phyloP scores from a whole-genome alignment of 495 filamentous ascomycete species.

The Terfezia boudieri region DNA sequence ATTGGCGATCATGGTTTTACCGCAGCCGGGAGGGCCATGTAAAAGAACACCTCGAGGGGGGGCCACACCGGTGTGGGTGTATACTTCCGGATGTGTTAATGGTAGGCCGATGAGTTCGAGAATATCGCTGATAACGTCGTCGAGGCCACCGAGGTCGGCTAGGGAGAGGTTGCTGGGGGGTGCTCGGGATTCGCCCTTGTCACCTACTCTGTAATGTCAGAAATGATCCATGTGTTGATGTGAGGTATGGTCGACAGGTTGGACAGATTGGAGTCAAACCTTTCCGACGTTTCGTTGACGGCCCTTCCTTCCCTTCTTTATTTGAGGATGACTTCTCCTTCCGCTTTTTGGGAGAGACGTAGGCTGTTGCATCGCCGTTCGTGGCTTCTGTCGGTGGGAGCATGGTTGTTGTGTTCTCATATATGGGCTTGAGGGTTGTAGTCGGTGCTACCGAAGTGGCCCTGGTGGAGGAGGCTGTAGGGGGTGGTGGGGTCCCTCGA shows the following conservation, averaged over 20 bases:
- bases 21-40: conserved; percentile 84
- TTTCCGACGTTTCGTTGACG: conserved; percentile 13
- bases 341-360: background rate
- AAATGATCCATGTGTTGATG: conserved; percentile 7
- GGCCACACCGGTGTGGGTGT: conserved; percentile 45
- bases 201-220: background rate
- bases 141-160: conserved; percentile 65
- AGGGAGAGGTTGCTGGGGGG: conserved; percentile 59
- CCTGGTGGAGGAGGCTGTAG: background rate
- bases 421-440: conserved; percentile 1
- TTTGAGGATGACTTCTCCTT: conserved; percentile 7
- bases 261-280: conserved; percentile 2
- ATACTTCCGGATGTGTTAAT: conserved; percentile 36
- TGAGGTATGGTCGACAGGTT: conserved; percentile 12
- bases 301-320: conserved; percentile 16
- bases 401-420: conserved; percentile 5
- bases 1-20: conserved; percentile 84
- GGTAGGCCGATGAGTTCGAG: conserved; percentile 66
- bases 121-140: conserved; percentile 52
- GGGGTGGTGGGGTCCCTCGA: conserved; percentile 9
- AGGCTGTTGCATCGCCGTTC: conserved; percentile 5
- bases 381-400: conserved; percentile 8
- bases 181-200: conserved; percentile 22
- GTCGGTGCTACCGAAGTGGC: background rate
- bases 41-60: conserved; percentile 73